phyloP scores from a whole-genome alignment of 2,329 filamentous ascomycete genomes.

The Paramyrothecium roridum region DNA sequence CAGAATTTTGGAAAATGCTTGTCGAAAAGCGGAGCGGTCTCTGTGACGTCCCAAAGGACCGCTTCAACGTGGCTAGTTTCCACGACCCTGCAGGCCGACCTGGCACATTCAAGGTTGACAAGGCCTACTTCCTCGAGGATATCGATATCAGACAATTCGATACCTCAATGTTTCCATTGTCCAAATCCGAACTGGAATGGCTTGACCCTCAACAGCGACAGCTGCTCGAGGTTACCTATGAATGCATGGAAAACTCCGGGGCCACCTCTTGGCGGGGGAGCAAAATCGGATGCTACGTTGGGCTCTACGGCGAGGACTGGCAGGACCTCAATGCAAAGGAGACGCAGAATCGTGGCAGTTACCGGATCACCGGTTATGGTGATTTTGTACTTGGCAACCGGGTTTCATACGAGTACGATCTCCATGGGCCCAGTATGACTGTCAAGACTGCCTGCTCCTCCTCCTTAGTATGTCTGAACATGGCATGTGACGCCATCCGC shows the following conservation, averaged over 20 bases:
- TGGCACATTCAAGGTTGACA: neutral
- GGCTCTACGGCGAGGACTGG: slow-evolving; percentile 2
- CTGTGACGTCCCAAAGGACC: neutral
- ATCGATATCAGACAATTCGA: neutral
- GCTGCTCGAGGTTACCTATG: slow-evolving; percentile 10
- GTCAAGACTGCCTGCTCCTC: slow-evolving; percentile 1
- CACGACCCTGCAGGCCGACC: neutral
- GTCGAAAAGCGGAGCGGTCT: slow-evolving; percentile 8
- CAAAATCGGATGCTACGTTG: slow-evolving; percentile 4
- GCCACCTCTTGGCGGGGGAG: neutral
- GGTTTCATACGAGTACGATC: neutral
- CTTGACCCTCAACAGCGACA: slow-evolving; percentile 7
- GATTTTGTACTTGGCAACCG: neutral
- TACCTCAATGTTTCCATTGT: neutral
- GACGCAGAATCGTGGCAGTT: neutral
- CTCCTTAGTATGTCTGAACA: neutral
- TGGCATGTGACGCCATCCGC: neutral
- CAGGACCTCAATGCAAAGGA: slow-evolving; percentile 1
- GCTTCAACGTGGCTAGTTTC: neutral
- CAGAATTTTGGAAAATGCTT: slow-evolving; percentile 31
- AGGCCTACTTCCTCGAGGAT: slow-evolving; percentile 1
- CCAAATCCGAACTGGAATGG: neutral
- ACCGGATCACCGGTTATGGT: neutral
- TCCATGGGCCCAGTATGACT: neutral
- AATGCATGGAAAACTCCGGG: slow-evolving; percentile 11